phyloP scores from a whole-genome alignment of 1,139 yeast genomes.

The Scheffersomyces lignicola region DNA sequence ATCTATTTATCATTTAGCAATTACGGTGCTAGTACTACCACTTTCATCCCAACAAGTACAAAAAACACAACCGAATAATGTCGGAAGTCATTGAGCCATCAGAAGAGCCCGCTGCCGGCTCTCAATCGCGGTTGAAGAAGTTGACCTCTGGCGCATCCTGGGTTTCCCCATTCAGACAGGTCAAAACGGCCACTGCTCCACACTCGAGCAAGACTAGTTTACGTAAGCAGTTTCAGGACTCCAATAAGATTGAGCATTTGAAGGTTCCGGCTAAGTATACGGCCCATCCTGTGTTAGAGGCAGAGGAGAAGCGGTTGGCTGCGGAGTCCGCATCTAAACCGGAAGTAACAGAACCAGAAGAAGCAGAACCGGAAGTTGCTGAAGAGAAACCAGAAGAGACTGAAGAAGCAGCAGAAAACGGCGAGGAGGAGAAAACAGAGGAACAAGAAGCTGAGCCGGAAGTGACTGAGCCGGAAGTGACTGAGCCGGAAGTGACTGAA shows the following conservation, averaged over 20 bases:
- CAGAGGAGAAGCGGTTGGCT: slow-evolving; percentile 21
- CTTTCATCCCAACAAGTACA: too few species aligned
- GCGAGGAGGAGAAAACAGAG: slow-evolving; percentile 12
- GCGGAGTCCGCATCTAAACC: slow-evolving; percentile 13
- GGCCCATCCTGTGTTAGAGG: slow-evolving; percentile 42
- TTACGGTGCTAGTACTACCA: too few species aligned
- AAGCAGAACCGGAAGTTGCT: slow-evolving; percentile 12
- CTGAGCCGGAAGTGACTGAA: too few species aligned
- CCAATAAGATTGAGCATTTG: slow-evolving; percentile 34
- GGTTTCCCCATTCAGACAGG: slow-evolving; percentile 54
- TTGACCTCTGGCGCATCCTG: slow-evolving; percentile 41
- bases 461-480: slow-evolving; percentile 10
- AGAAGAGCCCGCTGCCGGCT: slow-evolving; percentile 4
- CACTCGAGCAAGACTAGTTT: slow-evolving; percentile 20
- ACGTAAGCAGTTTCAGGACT: slow-evolving; percentile 35
- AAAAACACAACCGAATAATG: slow-evolving; percentile 16
- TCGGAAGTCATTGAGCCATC: slow-evolving; percentile 23
- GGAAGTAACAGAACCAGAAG: slow-evolving; percentile 16
- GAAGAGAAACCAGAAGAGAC: slow-evolving; percentile 10
- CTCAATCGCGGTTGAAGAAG: slow-evolving; percentile 32
- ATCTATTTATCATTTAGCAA: too few species aligned
- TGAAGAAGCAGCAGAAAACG: slow-evolving; percentile 11
- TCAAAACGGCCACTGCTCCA: slow-evolving; percentile 13
- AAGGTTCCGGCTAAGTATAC: slow-evolving; percentile 45
- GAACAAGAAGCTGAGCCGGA: slow-evolving; percentile 9